Conservation (phyloP, 78 protist species). For the Dictyostelium firmibasis region DNA sequence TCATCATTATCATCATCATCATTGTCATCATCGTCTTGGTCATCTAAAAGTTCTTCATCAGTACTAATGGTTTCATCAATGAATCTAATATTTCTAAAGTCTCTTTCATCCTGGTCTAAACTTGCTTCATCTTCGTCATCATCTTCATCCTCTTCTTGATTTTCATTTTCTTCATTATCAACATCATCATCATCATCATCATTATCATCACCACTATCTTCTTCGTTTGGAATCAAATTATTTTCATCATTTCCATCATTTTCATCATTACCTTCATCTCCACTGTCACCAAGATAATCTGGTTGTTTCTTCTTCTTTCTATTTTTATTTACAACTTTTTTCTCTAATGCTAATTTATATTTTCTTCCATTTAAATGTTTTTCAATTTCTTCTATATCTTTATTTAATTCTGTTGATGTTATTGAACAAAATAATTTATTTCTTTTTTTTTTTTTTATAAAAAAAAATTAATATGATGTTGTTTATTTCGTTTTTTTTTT, state of each 20-base stretch:
- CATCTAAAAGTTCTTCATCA: neutral
- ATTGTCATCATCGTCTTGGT: neutral
- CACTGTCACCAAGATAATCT: neutral
- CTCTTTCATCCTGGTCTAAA: neutral
- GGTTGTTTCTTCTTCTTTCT: slow-evolving; percentile 18
- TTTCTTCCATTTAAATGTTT: slow-evolving; percentile 49
- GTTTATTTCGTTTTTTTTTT: too few species aligned
- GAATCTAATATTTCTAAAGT: neutral
- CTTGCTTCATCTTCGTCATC: neutral
- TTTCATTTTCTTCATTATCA: neutral
- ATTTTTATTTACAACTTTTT: neutral
- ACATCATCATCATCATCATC: neutral
- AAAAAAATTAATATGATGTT: too few species aligned
- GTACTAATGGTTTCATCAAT: neutral
- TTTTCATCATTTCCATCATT: slow-evolving; percentile 16
- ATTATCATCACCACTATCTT: neutral
- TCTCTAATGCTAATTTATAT: slow-evolving; percentile 13
- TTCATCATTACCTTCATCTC: neutral
- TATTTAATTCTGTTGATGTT: slow-evolving; percentile 48
- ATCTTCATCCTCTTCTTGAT: neutral
- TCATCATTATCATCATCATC: neutral
- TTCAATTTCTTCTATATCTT: slow-evolving; percentile 22
- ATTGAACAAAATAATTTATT: slow-evolving; percentile 39
- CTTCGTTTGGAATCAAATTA: neutral
- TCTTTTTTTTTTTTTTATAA: neutral